These are phyloP conservation scores for Xanthoceras sorbifolium DNA, from an alignment of 345 rosid genomes.

Conservation along the genomic window DNA sequence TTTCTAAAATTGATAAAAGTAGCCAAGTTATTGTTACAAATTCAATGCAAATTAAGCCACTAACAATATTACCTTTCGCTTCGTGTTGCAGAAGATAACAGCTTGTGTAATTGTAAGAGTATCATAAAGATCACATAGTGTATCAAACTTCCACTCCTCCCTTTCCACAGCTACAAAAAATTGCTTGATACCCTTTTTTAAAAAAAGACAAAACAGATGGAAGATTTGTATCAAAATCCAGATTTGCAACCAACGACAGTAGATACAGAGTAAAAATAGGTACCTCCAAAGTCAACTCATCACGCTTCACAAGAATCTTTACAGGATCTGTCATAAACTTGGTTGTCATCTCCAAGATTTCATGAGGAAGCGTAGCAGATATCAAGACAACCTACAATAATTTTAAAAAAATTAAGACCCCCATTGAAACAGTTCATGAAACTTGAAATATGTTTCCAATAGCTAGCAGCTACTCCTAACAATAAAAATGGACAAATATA, in stretches of 20 bases:
- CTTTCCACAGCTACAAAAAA: conserved; percentile 94
- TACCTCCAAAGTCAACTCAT: conserved; percentile 97
- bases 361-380: conserved; percentile 96
- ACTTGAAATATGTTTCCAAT: background rate
- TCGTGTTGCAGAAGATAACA: conserved; percentile 97
- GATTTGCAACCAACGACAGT: background rate
- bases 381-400: conserved; percentile 75
- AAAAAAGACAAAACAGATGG: conserved; percentile 11
- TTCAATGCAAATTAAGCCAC: background rate
- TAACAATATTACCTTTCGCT: conserved; percentile 67
- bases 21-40: background rate
- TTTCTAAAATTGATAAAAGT: background rate
- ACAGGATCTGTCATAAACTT: conserved; percentile 98
- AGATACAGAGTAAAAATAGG: background rate
- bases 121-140: conserved; percentile 92
- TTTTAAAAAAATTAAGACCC: background rate
- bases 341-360: conserved; percentile 89
- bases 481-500: background rate
- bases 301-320: conserved; percentile 95
- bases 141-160: conserved; percentile 99
- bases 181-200: conserved; percentile 87
- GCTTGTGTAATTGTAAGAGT: conserved; percentile 95
- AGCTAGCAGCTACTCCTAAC: conserved; percentile 2
- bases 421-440: background rate
- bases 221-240: conserved; percentile 3